Evolutionary conservation across 805 yeast species (phyloP).

Genomic region (Kregervanrija pseudodelftensis): DNA sequence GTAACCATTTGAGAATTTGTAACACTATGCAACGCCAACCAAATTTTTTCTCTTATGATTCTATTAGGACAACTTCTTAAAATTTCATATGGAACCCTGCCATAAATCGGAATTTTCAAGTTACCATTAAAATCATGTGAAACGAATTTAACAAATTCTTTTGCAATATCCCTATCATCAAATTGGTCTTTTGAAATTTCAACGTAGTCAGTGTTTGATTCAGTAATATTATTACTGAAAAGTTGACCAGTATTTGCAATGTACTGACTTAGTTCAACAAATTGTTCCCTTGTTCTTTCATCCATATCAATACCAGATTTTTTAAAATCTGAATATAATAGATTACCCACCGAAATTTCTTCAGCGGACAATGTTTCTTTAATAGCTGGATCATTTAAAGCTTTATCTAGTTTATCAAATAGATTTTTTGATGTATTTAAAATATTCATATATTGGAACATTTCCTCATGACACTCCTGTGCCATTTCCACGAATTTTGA

Average conservation of each 20-base stretch:
- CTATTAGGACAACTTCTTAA: slow-evolving; percentile 52
- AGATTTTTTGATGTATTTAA: slow-evolving; percentile 77
- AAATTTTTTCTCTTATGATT: slow-evolving; percentile 54
- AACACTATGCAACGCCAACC: slow-evolving; percentile 70
- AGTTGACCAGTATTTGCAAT: slow-evolving; percentile 78
- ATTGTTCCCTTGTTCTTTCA: slow-evolving; percentile 52
- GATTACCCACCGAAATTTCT: slow-evolving; percentile 75
- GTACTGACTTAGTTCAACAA: slow-evolving; percentile 71
- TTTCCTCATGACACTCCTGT: slow-evolving; percentile 75
- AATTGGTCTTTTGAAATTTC: slow-evolving; percentile 22
- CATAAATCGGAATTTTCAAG: slow-evolving; percentile 49
- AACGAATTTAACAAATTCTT: slow-evolving; percentile 17
- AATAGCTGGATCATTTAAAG: slow-evolving; percentile 35
- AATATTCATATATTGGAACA: slow-evolving; percentile 92
- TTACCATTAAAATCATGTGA: slow-evolving; percentile 31
- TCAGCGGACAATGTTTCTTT: slow-evolving; percentile 47
- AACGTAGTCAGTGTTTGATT: slow-evolving; percentile 21
- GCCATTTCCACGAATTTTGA: slow-evolving; percentile 68
- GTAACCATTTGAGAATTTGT: slow-evolving; percentile 52
- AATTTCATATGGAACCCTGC: slow-evolving; percentile 58
- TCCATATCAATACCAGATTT: slow-evolving; percentile 85
- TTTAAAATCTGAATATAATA: slow-evolving; percentile 77
- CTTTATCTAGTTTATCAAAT: slow-evolving; percentile 50
- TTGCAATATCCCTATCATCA: slow-evolving; percentile 22
- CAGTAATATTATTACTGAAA: slow-evolving; percentile 47